Evolutionary conservation across 371 early-diverging fungal species (phyloP), one percentile per base, ranked within the genome.

Genomic region (Chytridium lagenaria): DNA sequence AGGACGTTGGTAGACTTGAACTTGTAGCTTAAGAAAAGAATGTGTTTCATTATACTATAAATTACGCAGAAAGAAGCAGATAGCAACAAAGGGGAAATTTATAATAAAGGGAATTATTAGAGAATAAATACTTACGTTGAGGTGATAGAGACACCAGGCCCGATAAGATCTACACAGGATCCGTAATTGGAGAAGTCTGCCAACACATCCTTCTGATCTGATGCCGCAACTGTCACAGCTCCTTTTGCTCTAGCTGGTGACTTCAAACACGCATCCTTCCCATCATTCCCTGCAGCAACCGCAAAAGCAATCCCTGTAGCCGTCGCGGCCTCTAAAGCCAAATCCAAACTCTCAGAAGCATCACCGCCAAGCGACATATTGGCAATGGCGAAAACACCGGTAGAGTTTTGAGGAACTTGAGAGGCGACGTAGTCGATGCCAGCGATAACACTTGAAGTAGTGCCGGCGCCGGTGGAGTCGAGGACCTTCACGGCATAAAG

Each of bases 141-240:
- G 16, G 36, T 22, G 37, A 78, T 75, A 61, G 75, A 38, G 23
- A 66, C 67, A 50, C 78, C 78, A 2, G 79, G 79, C 10, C 89
- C 90, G 63, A 85, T 88, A 12, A 89, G 72, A 69, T 83, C 89
- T 28, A 93, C 90, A 73, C 95, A 95, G 15, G 70, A 52, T 2
- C 95, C 95, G 50, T 70, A 81, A 77, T 93, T 92, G 44, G 88
- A 89, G 73, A 92, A 95, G 28, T 72, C 59, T 0, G 94, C 90
- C 44, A 89, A 71, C 12, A 74, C 77, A 74, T 93, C 90, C 23
- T 72, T 73, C 34, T 73, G 69, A 69, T 85, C 85, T 63, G 86
- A 85, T 22, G 91, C 90, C 7, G 86, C 90, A 34, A 87, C 88
- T 7, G 87, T 88, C 19, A 87, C 68, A 23, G 78, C 85, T 36